A percentile compares a stretch with the other conserved stretches of the same genome.
phyloP scores from a whole-genome alignment of 371 early-diverging fungal genomes.

The Rhizopus delemar region DNA sequence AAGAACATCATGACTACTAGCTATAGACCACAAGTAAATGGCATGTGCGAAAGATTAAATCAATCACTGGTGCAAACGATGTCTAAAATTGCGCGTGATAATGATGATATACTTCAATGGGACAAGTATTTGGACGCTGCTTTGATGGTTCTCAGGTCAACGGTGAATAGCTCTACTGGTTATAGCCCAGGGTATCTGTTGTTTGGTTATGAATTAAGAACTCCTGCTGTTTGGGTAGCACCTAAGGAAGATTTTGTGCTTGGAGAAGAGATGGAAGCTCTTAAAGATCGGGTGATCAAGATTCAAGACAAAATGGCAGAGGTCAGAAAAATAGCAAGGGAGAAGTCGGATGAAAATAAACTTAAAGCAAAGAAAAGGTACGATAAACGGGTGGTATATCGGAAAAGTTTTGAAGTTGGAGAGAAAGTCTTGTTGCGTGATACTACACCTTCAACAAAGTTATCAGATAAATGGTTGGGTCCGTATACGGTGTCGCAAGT shows the following conservation, averaged over 20 bases:
- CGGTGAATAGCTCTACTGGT: conserved; percentile 22
- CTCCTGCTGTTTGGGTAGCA: conserved; percentile 24
- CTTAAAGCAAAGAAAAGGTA: conserved; percentile 12
- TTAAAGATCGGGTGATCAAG: neutral
- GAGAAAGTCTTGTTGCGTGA: conserved; percentile 19
- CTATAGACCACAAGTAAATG: conserved; percentile 37
- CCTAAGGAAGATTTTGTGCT: conserved; percentile 20
- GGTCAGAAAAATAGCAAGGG: neutral
- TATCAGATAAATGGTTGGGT: conserved; percentile 22
- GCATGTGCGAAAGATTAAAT: conserved; percentile 42
- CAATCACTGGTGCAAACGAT: conserved; percentile 11
- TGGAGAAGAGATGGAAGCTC: conserved; percentile 14
- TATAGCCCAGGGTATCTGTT: conserved; percentile 19
- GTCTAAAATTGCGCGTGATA: conserved; percentile 16
- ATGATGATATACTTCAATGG: conserved; percentile 7
- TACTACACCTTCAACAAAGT: conserved; percentile 6
- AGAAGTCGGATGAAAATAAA: conserved; percentile 4
- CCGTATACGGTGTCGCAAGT: conserved; percentile 12
- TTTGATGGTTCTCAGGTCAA: conserved; percentile 17
- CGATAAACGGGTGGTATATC: conserved; percentile 1
- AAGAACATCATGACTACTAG: conserved; percentile 22
- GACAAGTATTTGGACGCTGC: conserved; percentile 14
- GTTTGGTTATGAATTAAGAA: conserved; percentile 24
- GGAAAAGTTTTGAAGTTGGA: conserved; percentile 13
- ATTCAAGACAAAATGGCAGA: neutral